Conservation (phyloP, 2,329 filamentous ascomycete genomes). For the Xylaria sp. region DNA sequence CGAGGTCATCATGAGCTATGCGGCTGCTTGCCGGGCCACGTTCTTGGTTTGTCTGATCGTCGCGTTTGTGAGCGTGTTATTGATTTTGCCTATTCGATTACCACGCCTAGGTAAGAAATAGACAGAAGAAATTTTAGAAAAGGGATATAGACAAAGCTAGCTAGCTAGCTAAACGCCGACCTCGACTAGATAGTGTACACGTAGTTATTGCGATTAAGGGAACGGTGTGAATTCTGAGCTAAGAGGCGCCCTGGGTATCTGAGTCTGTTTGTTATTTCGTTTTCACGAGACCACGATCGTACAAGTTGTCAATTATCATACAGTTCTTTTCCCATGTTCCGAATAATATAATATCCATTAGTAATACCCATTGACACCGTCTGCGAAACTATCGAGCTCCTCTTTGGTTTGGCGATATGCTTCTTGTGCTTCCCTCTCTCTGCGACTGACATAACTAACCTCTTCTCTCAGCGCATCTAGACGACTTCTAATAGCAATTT, state of each 20-base stretch:
- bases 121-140: slow-evolving; percentile 44
- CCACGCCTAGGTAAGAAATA: slow-evolving; percentile 58
- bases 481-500: slow-evolving; percentile 76
- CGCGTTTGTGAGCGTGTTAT: slow-evolving; percentile 57
- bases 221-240: slow-evolving; percentile 1
- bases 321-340: slow-evolving; percentile 21
- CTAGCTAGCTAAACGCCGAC: neutral
- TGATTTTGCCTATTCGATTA: slow-evolving; percentile 64
- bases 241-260: slow-evolving; percentile 23
- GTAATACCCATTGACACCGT: slow-evolving; percentile 50
- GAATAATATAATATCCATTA: slow-evolving; percentile 19
- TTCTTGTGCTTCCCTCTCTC: slow-evolving; percentile 93
- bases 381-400: slow-evolving; percentile 73
- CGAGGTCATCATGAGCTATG: slow-evolving; percentile 67
- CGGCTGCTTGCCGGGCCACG: slow-evolving; percentile 59
- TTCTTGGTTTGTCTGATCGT: slow-evolving; percentile 59
- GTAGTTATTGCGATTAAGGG: neutral
- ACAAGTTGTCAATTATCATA: slow-evolving; percentile 35
- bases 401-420: slow-evolving; percentile 79
- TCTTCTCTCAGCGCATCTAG: slow-evolving; percentile 83
- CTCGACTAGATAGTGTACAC: neutral
- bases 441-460: slow-evolving; percentile 79
- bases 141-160: slow-evolving; percentile 1
- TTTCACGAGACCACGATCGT: slow-evolving; percentile 24
- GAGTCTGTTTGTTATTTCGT: slow-evolving; percentile 18